These are phyloP conservation scores for Onygenales sp. DNA, from an alignment of 2,329 filamentous ascomycete genomes.

Conservation along the genomic window DNA sequence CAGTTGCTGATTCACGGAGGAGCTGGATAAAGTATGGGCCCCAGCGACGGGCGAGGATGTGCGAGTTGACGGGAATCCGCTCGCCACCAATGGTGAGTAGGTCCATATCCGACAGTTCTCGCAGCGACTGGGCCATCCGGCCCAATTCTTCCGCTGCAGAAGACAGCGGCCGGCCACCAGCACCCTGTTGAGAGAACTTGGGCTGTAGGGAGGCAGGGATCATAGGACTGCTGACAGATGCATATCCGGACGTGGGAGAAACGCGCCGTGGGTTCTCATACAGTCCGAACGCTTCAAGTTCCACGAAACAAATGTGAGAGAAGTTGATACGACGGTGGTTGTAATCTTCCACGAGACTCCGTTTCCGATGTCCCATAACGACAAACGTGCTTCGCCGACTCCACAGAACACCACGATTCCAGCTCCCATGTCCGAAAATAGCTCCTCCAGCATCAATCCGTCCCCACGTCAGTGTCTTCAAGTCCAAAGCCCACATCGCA, in stretches of 20 bases:
- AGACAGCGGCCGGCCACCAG: conserved; percentile 67
- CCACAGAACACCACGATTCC: conserved; percentile 94
- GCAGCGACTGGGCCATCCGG: conserved; percentile 64
- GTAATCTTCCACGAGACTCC: conserved; percentile 93
- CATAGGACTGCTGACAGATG: conserved; percentile 69
- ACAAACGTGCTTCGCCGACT: conserved; percentile 89
- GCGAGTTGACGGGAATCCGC: conserved; percentile 85
- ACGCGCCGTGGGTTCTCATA: conserved; percentile 87
- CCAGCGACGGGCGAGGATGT: conserved; percentile 80
- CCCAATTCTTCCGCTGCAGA: conserved; percentile 77
- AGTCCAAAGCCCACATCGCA: conserved; percentile 86
- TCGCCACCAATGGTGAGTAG: conserved; percentile 86
- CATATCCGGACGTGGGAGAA: conserved; percentile 69
- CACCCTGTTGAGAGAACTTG: conserved; percentile 44
- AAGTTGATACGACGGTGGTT: conserved; percentile 98
- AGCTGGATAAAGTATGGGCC: conserved; percentile 93
- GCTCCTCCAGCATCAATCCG: conserved; percentile 90
- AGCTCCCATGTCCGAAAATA: conserved; percentile 93
- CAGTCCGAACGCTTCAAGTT: conserved; percentile 91
- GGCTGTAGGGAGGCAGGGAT: conserved; percentile 45
- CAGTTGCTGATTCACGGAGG: conserved; percentile 65
- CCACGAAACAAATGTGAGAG: conserved; percentile 90
- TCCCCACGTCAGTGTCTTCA: conserved; percentile 83
- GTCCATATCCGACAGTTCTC: conserved; percentile 95
- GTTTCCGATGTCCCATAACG: conserved; percentile 84